Conservation (phyloP, 2,329 filamentous ascomycete species). For the Exserohilum rostratum region DNA sequence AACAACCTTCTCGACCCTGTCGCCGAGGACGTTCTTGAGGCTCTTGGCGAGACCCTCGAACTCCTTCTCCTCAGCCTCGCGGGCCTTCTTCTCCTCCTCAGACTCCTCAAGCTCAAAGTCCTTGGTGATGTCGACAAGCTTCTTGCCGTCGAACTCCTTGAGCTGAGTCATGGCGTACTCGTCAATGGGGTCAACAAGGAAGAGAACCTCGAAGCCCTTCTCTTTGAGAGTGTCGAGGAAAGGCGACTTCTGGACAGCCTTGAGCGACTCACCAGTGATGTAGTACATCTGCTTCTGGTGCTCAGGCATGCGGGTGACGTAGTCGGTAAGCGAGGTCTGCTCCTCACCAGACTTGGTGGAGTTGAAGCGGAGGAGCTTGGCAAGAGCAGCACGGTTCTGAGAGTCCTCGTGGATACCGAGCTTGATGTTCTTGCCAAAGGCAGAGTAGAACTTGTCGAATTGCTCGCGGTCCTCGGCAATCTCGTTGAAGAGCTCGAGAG, state of each 20-base stretch:
- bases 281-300: conserved; percentile 99
- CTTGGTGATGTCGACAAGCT: conserved; percentile 99
- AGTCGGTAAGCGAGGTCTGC: conserved; percentile 92
- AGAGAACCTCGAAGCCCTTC: conserved; percentile 99
- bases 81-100: conserved; percentile 96
- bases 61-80: conserved; percentile 98
- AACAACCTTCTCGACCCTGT: conserved; percentile 99
- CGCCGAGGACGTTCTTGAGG: conserved; percentile 98
- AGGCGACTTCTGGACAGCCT: conserved; percentile 96
- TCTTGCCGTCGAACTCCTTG: conserved; percentile 99
- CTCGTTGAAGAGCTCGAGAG: conserved; percentile 98
- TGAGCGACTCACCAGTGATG: conserved; percentile 99
- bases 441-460: conserved; percentile 99
- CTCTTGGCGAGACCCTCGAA: conserved; percentile 93
- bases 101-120: conserved; percentile 99
- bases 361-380: conserved; percentile 98
- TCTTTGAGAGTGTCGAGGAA: conserved; percentile 99
- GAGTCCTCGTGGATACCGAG: conserved; percentile 99
- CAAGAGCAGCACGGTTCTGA: conserved; percentile 89
- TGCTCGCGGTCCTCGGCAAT: conserved; percentile 99
- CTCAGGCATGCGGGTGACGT: conserved; percentile 98
- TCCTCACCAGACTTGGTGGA: conserved; percentile 99
- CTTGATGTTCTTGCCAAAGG: conserved; percentile 99
- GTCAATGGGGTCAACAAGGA: conserved; percentile 98
- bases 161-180: conserved; percentile 99